A percentile compares a stretch with the other conserved stretches of the same genome.
Evolutionary conservation across 176 grass and related monocot species (phyloP).

Genomic region (Thalia dealbata): DNA sequence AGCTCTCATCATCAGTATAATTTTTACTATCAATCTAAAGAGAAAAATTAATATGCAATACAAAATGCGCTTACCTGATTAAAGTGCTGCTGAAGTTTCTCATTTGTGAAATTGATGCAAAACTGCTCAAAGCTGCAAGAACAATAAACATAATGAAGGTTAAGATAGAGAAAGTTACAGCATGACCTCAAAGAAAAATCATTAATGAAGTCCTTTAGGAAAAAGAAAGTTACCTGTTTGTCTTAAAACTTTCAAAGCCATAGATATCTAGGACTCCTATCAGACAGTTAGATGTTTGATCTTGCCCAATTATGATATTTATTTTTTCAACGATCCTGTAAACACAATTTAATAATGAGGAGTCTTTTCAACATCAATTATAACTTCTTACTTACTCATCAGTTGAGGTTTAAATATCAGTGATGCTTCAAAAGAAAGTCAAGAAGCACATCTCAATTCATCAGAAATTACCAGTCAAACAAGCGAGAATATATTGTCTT

Average conservation of each 20-base stretch:
- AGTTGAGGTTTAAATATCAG: not conserved
- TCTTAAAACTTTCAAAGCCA: constrained; percentile 99
- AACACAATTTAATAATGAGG: constrained; percentile 2
- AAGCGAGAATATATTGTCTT: constrained; percentile 97
- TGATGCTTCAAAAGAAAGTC: not conserved
- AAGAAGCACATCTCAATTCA: not conserved
- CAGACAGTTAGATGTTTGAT: constrained; percentile 71
- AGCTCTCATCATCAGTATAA: not conserved
- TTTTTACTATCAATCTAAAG: not conserved
- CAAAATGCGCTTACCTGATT: constrained; percentile 53
- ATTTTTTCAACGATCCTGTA: constrained; percentile 95
- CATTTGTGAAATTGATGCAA: constrained; percentile 98
- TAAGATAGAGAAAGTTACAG: not conserved
- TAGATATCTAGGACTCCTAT: constrained; percentile 98
- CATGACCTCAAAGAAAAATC: not conserved
- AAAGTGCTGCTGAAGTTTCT: constrained; percentile 98
- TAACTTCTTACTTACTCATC: not conserved
- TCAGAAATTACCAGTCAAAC: constrained; percentile 89
- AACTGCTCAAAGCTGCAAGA: constrained; percentile 90
- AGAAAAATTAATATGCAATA: not conserved
- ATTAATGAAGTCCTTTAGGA: not conserved
- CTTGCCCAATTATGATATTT: constrained; percentile 90
- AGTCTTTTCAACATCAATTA: not conserved
- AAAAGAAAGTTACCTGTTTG: constrained; percentile 47
- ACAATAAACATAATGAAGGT: constrained; percentile 6